phyloP scores from a whole-genome alignment of 208 protist species.

The Jaenimonas drosophilae region DNA sequence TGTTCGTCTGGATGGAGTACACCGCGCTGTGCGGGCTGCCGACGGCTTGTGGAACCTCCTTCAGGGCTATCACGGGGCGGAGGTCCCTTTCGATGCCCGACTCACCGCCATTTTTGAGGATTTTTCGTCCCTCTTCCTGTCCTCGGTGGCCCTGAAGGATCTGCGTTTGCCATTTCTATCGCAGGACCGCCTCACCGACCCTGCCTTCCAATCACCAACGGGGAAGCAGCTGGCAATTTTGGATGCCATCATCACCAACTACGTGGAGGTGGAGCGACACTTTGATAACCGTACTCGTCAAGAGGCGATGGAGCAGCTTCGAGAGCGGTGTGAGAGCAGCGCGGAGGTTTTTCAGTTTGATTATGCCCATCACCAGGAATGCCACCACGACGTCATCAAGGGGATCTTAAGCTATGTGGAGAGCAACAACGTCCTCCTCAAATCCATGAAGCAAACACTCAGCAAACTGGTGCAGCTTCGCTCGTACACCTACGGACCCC shows the following conservation, averaged over 20 bases:
- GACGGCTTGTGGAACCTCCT: constrained; percentile 70
- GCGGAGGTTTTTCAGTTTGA: constrained; percentile 43
- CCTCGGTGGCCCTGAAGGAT: constrained; percentile 41
- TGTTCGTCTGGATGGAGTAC: constrained; percentile 54
- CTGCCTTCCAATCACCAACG: constrained; percentile 23
- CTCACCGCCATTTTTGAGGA: constrained; percentile 35
- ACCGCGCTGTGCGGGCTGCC: constrained; percentile 36
- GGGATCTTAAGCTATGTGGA: constrained; percentile 50
- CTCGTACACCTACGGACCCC: constrained; percentile 40
- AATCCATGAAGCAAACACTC: constrained; percentile 36
- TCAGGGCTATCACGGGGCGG: constrained; percentile 51
- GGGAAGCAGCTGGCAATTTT: constrained; percentile 52
- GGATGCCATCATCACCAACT: constrained; percentile 48
- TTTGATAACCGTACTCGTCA: constrained; percentile 62
- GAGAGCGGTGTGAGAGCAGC: constrained; percentile 23
- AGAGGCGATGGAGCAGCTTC: constrained; percentile 55
- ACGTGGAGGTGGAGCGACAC: constrained; percentile 48
- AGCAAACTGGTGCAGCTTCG: constrained; percentile 32
- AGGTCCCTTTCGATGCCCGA: constrained; percentile 34
- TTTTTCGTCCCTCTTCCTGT: constrained; percentile 54
- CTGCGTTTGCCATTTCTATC: constrained; percentile 40
- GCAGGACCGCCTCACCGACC: too few species aligned
- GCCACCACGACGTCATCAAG: constrained; percentile 58
- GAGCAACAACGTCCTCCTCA: constrained; percentile 37
- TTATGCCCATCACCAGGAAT: constrained; percentile 66